A percentile compares a stretch with the other conserved stretches of the same genome.
phyloP scores from a whole-genome alignment of 1,139 yeast genomes.

The Yamadazyma pseudoaaseri region DNA sequence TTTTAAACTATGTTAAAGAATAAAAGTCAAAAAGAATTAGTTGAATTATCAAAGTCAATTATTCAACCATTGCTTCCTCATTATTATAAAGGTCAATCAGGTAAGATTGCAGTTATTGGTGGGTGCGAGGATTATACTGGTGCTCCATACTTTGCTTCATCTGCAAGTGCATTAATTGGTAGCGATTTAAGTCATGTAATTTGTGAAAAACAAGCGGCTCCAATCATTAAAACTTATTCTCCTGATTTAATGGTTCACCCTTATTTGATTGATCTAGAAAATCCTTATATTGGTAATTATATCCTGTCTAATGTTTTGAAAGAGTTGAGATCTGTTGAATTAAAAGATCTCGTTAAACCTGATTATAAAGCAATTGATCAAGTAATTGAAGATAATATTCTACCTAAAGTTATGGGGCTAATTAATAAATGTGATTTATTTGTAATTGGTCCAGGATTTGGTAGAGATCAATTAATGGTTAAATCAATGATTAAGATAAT shows the following conservation, averaged over 20 bases:
- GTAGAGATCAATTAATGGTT: slow-evolving; percentile 73
- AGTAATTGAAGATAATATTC: slow-evolving; percentile 40
- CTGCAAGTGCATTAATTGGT: slow-evolving; percentile 81
- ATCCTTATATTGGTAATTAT: slow-evolving; percentile 16
- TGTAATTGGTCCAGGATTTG: slow-evolving; percentile 93
- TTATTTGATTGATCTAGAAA: slow-evolving; percentile 48
- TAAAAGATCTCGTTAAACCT: slow-evolving; percentile 20
- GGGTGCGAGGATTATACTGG: slow-evolving; percentile 97
- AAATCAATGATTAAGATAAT: slow-evolving; percentile 58
- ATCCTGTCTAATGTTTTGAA: slow-evolving; percentile 17
- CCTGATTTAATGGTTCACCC: slow-evolving; percentile 98
- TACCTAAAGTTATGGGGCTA: slow-evolving; percentile 55
- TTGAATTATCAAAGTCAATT: slow-evolving; percentile 48
- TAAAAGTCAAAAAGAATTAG: slow-evolving; percentile 45
- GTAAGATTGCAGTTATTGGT: slow-evolving; percentile 83
- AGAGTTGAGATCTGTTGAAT: slow-evolving; percentile 14
- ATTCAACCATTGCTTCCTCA: slow-evolving; percentile 75
- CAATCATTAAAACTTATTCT: slow-evolving; percentile 80
- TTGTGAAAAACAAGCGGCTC: slow-evolving; percentile 77
- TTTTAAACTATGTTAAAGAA: slow-evolving; percentile 22
- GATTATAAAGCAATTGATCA: slow-evolving; percentile 22
- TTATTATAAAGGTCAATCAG: slow-evolving; percentile 93
- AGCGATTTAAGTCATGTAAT: slow-evolving; percentile 87
- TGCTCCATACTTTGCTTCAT: slow-evolving; percentile 89
- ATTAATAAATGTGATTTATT: slow-evolving; percentile 74